A percentile compares a stretch with the other conserved stretches of the same genome.
These are phyloP conservation scores for Russula dissimulans DNA, from an alignment of 768 basidiomycete genomes.

Conservation along the genomic window DNA sequence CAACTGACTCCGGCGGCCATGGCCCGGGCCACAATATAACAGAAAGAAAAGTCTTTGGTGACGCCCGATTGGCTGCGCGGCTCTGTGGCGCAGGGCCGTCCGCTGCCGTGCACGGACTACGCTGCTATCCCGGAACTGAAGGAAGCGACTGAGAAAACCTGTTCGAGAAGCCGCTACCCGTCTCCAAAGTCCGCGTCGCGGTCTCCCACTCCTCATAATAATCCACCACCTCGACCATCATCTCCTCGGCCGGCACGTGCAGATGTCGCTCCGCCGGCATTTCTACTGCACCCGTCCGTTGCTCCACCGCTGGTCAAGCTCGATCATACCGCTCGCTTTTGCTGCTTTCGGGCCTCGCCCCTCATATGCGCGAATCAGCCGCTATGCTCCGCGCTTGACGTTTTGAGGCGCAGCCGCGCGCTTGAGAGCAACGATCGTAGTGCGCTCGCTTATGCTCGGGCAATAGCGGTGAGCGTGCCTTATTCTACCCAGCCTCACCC, in stretches of 20 bases:
- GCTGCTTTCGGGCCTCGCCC: slow-evolving; percentile 56
- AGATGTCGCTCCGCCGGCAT: slow-evolving; percentile 10
- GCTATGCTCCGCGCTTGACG: slow-evolving; percentile 46
- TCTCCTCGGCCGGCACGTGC: neutral
- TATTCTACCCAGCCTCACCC: slow-evolving; percentile 20
- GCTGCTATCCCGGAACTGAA: slow-evolving; percentile 45
- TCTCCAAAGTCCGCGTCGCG: neutral
- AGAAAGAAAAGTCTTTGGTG: slow-evolving; percentile 62
- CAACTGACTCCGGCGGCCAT: no score
- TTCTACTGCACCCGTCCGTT: slow-evolving; percentile 20
- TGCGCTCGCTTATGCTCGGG: slow-evolving; percentile 62
- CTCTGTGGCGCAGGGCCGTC: slow-evolving; percentile 37
- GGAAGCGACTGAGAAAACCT: slow-evolving; percentile 37
- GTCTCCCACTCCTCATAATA: neutral
- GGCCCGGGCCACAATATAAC: neutral
- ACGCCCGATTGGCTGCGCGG: slow-evolving; percentile 63
- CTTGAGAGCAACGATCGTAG: slow-evolving; percentile 62
- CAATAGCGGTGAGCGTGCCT: slow-evolving; percentile 45
- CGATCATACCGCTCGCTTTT: slow-evolving; percentile 35
- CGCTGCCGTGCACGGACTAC: slow-evolving; percentile 46
- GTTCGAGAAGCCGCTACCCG: slow-evolving; percentile 28
- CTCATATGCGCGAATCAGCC: slow-evolving; percentile 61
- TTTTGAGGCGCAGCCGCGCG: slow-evolving; percentile 48
- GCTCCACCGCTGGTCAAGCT: slow-evolving; percentile 21
- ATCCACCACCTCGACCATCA: neutral